Evolutionary conservation across 768 basidiomycete genomes (phyloP).

Genomic region (Jaapia argillacea): DNA sequence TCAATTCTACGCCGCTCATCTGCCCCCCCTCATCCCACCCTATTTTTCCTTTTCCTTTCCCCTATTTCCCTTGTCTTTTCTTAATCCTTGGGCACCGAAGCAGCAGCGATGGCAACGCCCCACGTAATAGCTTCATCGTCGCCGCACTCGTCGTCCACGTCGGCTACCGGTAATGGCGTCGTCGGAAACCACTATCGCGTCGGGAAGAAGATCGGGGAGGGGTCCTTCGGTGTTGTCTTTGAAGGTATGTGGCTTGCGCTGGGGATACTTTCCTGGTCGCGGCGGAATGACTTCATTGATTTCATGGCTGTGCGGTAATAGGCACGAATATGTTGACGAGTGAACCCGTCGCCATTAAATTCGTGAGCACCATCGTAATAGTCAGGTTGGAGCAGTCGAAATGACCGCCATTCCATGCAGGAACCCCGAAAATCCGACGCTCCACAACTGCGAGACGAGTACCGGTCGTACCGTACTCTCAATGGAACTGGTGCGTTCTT

Average conservation of each 20-base stretch:
- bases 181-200: slow-evolving; percentile 79
- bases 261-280: too few species aligned
- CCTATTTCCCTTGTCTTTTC: neutral
- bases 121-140: slow-evolving; percentile 80
- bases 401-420: slow-evolving; percentile 24
- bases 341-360: slow-evolving; percentile 94
- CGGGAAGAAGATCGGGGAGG: slow-evolving; percentile 98
- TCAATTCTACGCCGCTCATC: too few species aligned
- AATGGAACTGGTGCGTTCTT: slow-evolving; percentile 69
- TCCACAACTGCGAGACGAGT: slow-evolving; percentile 94
- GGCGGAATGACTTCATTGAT: slow-evolving; percentile 6
- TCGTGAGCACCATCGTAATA: slow-evolving; percentile 42
- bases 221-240: slow-evolving; percentile 97
- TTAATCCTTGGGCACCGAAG: neutral
- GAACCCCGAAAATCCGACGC: slow-evolving; percentile 97
- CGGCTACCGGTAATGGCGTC: slow-evolving; percentile 58
- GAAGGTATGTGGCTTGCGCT: slow-evolving; percentile 48
- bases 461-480: slow-evolving; percentile 92
- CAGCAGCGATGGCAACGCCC: slow-evolving; percentile 56
- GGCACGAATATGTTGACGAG: slow-evolving; percentile 80
- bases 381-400: neutral
- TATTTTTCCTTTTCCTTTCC: neutral
- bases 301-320: slow-evolving; percentile 20
- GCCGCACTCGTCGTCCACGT: slow-evolving; percentile 48
- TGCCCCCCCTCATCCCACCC: neutral